Conservation (phyloP, 176 grass and related monocot genomes). For the Phyllostachys edulis region DNA sequence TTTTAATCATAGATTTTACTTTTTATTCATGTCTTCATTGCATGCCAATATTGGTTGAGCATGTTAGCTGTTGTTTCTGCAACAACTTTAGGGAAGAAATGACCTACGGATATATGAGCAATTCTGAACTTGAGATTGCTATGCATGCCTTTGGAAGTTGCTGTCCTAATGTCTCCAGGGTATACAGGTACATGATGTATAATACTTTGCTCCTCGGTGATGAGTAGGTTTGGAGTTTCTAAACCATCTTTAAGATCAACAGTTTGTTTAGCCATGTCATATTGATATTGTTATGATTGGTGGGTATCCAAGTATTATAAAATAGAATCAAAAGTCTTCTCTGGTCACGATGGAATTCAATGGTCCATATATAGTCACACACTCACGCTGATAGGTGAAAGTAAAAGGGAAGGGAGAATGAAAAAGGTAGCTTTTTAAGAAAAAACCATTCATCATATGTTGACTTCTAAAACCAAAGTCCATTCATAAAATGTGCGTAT, state of each 20-base stretch:
- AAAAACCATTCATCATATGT: background rate
- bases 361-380: background rate
- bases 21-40: background rate
- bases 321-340: background rate
- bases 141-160: slow-evolving; percentile 54
- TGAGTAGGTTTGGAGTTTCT: background rate
- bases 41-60: background rate
- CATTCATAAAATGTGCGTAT: background rate
- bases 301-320: background rate
- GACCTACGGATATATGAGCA: slow-evolving; percentile 68
- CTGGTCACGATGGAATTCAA: background rate
- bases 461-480: background rate
- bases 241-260: background rate
- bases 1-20: background rate
- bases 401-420: background rate
- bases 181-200: slow-evolving; percentile 78
- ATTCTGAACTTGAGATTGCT: slow-evolving; percentile 61
- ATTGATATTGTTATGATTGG: background rate
- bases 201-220: background rate
- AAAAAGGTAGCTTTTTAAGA: background rate
- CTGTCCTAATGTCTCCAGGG: slow-evolving; percentile 72
- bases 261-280: slow-evolving; percentile 16
- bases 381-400: background rate
- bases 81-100: slow-evolving; percentile 64
- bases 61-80: background rate